Conservation (phyloP, 768 basidiomycete species). For the Chalciporus piperatus region DNA sequence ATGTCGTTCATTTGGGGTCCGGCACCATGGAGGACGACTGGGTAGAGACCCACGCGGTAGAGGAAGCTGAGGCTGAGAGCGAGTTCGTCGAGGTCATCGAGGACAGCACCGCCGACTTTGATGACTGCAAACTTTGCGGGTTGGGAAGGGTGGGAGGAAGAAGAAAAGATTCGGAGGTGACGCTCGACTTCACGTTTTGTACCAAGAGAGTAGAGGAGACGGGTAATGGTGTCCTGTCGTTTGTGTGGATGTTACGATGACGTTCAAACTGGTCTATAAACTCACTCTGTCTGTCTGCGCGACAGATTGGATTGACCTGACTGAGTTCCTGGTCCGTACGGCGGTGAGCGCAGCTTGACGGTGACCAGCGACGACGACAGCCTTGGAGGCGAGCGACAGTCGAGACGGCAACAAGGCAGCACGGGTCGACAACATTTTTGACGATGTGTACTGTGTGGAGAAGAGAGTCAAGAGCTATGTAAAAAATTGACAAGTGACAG, state of each 20-base stretch:
- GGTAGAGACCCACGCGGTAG: constrained; percentile 96
- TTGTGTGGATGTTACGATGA: not conserved
- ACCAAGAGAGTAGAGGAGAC: constrained; percentile 94
- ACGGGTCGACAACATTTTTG: constrained; percentile 34
- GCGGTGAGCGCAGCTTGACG: constrained; percentile 41
- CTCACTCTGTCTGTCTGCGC: constrained; percentile 75
- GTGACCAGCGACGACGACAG: constrained; percentile 43
- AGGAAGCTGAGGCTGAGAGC: constrained; percentile 95
- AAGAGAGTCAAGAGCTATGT: not conserved
- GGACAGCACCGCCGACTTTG: constrained; percentile 96
- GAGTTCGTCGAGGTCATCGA: constrained; percentile 89
- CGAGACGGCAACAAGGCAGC: constrained; percentile 21
- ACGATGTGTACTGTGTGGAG: not conserved
- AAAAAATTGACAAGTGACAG: not conserved
- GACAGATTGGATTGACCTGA: constrained; percentile 53
- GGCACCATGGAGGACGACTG: constrained; percentile 93
- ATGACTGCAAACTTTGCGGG: constrained; percentile 97
- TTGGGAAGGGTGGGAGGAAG: constrained; percentile 84
- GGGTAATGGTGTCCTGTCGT: constrained; percentile 89
- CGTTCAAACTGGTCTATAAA: constrained; percentile 10
- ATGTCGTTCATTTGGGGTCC: constrained; percentile 95
- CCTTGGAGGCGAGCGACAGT: constrained; percentile 41
- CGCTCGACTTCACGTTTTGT: constrained; percentile 97
- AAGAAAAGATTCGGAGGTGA: constrained; percentile 96
- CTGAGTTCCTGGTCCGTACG: constrained; percentile 36